These are phyloP conservation scores for Alternaria tenuissima DNA, from an alignment of 2,329 filamentous ascomycete species.

Conservation along the genomic window DNA sequence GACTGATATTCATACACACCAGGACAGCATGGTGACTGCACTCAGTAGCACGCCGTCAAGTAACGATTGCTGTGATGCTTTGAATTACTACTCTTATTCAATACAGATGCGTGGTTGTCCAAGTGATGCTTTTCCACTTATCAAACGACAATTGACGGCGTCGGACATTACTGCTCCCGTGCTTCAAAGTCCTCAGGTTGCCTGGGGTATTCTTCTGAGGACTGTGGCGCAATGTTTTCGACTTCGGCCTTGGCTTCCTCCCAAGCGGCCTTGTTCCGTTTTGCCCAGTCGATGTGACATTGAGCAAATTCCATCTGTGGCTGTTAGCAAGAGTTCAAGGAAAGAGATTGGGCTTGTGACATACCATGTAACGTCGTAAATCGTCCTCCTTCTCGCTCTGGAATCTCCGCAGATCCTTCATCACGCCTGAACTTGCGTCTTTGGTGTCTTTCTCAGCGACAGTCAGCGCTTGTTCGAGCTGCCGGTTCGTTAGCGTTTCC, in stretches of 20 bases:
- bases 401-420: conserved; percentile 91
- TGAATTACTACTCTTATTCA: conserved; percentile 7
- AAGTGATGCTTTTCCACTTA: neutral
- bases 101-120: neutral
- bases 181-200: conserved; percentile 20
- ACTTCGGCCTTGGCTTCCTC: conserved; percentile 88
- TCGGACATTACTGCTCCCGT: conserved; percentile 1
- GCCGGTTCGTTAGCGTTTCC: conserved; percentile 25
- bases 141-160: neutral
- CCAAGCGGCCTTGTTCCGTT: conserved; percentile 90
- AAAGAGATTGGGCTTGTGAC: conserved; percentile 39
- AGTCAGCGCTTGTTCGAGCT: conserved; percentile 87
- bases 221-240: conserved; percentile 74
- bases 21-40: neutral
- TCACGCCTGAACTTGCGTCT: conserved; percentile 86
- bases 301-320: conserved; percentile 85
- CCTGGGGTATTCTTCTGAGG: conserved; percentile 31
- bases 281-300: conserved; percentile 93
- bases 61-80: neutral
- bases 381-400: conserved; percentile 97
- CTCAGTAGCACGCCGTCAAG: neutral
- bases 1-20: neutral
- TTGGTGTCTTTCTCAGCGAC: conserved; percentile 91
- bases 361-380: conserved; percentile 92
- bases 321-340: neutral